These are phyloP conservation scores for Dissophora globulifera DNA, from an alignment of 192 early-diverging fungal genomes.

Conservation along the genomic window DNA sequence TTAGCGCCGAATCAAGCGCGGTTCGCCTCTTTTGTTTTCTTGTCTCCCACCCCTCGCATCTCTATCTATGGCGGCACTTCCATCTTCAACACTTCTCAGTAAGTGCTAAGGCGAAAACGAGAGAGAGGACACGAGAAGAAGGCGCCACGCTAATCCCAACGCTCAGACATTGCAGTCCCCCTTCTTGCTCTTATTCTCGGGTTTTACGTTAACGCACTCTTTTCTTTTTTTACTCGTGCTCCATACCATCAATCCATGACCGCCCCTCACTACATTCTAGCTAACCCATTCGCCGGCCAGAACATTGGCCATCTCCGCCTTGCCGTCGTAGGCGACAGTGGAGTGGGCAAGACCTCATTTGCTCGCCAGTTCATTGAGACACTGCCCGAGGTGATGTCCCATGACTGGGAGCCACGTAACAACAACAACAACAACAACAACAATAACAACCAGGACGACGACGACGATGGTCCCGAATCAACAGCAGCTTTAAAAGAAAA, in stretches of 20 bases:
- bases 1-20: background rate
- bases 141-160: too few species aligned
- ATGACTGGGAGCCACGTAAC: constrained; percentile 23
- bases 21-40: background rate
- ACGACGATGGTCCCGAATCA: constrained; percentile 30
- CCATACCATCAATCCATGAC: constrained; percentile 5
- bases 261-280: constrained; percentile 27
- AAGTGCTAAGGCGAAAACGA: too few species aligned
- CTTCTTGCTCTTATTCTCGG: background rate
- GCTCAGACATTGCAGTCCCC: too few species aligned
- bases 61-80: too few species aligned
- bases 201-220: too few species aligned
- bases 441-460: background rate
- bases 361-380: constrained; percentile 44
- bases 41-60: background rate
- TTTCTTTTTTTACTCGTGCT: background rate
- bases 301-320: constrained; percentile 56
- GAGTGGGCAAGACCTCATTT: constrained; percentile 52
- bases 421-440: background rate
- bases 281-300: constrained; percentile 45
- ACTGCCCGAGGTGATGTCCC: constrained; percentile 45
- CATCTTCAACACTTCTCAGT: background rate
- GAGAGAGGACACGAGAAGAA: too few species aligned
- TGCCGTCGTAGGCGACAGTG: constrained; percentile 53
- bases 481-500: constrained; percentile 29